phyloP scores from a whole-genome alignment of 768 basidiomycete species.

The Lactarius indigo region DNA sequence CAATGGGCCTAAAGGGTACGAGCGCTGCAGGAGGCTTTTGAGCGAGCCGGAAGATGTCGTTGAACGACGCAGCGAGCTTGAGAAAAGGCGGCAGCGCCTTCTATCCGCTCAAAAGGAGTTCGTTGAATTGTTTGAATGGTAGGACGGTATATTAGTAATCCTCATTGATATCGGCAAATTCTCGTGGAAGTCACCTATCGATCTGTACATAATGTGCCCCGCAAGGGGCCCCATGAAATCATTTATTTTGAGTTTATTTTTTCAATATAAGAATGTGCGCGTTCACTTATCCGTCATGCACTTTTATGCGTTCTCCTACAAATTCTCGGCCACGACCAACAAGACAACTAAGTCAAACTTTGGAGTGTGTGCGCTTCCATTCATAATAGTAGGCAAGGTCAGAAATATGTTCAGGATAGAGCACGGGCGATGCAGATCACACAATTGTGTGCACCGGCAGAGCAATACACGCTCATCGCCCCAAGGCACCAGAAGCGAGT shows the following conservation, averaged over 20 bases:
- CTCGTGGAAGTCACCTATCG: neutral
- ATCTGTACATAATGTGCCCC: neutral
- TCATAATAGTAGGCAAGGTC: neutral
- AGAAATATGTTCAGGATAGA: too few relatives aligned
- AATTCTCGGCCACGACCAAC: neutral
- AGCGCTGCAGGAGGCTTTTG: constrained; percentile 46
- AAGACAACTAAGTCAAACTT: too few relatives aligned
- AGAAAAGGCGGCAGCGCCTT: constrained; percentile 48
- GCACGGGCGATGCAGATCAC: too few relatives aligned
- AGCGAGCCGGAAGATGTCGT: constrained; percentile 46
- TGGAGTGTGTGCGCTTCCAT: neutral
- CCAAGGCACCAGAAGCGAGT: too few relatives aligned
- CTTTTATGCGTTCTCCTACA: neutral
- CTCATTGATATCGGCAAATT: neutral
- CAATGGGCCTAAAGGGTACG: constrained; percentile 40
- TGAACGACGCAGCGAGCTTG: constrained; percentile 42
- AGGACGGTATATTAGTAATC: neutral
- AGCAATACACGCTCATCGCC: too few relatives aligned
- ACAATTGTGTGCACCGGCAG: too few relatives aligned
- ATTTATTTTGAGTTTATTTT: neutral
- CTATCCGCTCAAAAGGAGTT: constrained; percentile 42
- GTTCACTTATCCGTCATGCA: neutral
- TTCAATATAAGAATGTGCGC: neutral
- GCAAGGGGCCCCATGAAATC: neutral
- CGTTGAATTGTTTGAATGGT: constrained; percentile 20